Evolutionary conservation across 164 flowering plant species (phyloP).

Genomic region (Amborella trichopoda): DNA sequence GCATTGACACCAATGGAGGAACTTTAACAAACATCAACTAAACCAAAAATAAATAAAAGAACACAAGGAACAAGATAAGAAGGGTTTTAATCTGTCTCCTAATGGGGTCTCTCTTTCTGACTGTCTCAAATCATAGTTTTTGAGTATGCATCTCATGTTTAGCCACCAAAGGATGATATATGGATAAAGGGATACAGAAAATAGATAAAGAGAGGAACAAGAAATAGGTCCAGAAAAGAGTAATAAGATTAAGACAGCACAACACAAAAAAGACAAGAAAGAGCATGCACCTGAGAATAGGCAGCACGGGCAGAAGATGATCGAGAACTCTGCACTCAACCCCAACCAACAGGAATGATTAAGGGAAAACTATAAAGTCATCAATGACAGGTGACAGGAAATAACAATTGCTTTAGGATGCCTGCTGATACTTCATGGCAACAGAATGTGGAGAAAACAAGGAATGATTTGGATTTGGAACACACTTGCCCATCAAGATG

Average conservation of each 20-base stretch:
- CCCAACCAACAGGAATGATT: constrained; percentile 11
- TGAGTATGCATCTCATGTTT: no score
- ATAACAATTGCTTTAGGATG: constrained; percentile 2
- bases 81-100: no score
- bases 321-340: constrained; percentile 10
- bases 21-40: no score
- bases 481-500: no score
- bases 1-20: no score
- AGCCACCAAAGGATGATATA: not conserved
- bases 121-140: no score
- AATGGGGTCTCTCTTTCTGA: no score
- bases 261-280: not conserved
- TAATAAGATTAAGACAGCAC: no score
- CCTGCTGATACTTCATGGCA: not conserved
- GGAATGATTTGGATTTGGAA: not conserved
- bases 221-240: no score
- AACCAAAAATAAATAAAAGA: no score
- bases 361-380: no score
- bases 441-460: not conserved
- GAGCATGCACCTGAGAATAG: constrained; percentile 8
- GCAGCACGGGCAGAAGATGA: constrained; percentile 10
- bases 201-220: not conserved
- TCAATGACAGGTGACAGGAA: constrained; percentile 1
- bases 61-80: no score
- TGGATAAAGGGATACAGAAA: not conserved